phyloP scores from a whole-genome alignment of 495 filamentous ascomycete species.

The Aspergillus sparsus region DNA sequence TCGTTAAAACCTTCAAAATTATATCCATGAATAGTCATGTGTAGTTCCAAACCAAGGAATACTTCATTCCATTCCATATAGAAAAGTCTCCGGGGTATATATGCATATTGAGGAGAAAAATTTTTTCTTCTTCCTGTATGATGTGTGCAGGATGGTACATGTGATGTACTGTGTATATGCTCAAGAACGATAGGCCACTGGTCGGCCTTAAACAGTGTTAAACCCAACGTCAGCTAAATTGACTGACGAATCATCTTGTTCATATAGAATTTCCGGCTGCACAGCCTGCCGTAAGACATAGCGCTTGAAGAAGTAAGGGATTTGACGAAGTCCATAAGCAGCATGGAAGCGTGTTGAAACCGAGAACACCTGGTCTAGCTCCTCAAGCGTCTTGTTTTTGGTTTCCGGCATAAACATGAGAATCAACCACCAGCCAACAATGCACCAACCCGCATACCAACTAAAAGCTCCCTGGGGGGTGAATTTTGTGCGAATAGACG shows the following conservation, averaged over 20 bases:
- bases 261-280: conserved; percentile 43
- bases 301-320: conserved; percentile 47
- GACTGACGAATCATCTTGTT: conserved; percentile 32
- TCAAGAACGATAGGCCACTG: too few species aligned
- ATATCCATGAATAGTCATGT: too few species aligned
- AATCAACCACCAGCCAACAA: conserved; percentile 41
- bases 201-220: conserved; percentile 22
- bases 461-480: conserved; percentile 61
- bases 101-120: too few species aligned
- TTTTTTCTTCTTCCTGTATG: too few species aligned
- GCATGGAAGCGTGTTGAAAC: conserved; percentile 52
- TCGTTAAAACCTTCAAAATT: too few species aligned
- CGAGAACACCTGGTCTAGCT: conserved; percentile 53
- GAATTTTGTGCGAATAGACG: conserved; percentile 54
- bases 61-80: too few species aligned
- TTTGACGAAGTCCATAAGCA: conserved; percentile 49
- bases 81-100: too few species aligned
- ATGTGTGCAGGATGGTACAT: too few species aligned
- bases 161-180: too few species aligned
- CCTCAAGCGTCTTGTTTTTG: conserved; percentile 45
- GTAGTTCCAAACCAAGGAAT: too few species aligned
- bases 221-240: conserved; percentile 27
- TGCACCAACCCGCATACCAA: conserved; percentile 55
- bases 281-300: conserved; percentile 43
- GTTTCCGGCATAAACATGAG: conserved; percentile 47